Evolutionary conservation across 805 yeast genomes (phyloP).

Genomic region (Myxozyma udenii): DNA sequence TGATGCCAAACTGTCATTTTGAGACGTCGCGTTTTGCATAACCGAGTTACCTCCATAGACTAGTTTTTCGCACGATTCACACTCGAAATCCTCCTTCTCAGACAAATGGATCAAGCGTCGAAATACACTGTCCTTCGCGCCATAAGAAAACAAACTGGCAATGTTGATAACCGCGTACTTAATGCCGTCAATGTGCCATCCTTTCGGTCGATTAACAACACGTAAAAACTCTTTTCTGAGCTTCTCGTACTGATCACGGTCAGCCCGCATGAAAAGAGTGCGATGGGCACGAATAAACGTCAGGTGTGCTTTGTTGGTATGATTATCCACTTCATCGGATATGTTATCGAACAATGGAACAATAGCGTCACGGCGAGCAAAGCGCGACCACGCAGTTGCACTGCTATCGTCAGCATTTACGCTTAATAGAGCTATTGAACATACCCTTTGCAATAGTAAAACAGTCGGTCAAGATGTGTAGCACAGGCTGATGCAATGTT

Average conservation of each 20-base stretch:
- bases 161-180: slow-evolving; percentile 24
- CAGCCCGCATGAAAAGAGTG: slow-evolving; percentile 10
- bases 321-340: slow-evolving; percentile 2
- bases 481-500: slow-evolving; percentile 13
- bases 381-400: slow-evolving; percentile 7
- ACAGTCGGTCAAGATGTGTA: slow-evolving; percentile 21
- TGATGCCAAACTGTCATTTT: not conserved
- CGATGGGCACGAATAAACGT: slow-evolving; percentile 16
- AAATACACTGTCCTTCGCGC: slow-evolving; percentile 7
- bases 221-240: slow-evolving; percentile 5
- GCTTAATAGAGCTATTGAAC: not conserved
- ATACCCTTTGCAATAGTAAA: slow-evolving; percentile 22
- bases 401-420: slow-evolving; percentile 3
- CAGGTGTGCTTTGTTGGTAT: slow-evolving; percentile 12
- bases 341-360: slow-evolving; percentile 10
- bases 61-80: too few relatives aligned
- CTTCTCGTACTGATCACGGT: slow-evolving; percentile 1
- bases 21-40: not conserved
- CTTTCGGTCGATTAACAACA: slow-evolving; percentile 16
- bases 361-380: slow-evolving; percentile 10
- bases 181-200: slow-evolving; percentile 24
- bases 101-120: slow-evolving; percentile 4
- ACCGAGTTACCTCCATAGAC: too few relatives aligned
- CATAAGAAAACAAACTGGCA: slow-evolving; percentile 18
- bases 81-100: not conserved